A percentile compares a stretch with the other conserved stretches of the same genome.
Conservation (phyloP, 805 yeast species). For the Starmera quercuum region DNA sequence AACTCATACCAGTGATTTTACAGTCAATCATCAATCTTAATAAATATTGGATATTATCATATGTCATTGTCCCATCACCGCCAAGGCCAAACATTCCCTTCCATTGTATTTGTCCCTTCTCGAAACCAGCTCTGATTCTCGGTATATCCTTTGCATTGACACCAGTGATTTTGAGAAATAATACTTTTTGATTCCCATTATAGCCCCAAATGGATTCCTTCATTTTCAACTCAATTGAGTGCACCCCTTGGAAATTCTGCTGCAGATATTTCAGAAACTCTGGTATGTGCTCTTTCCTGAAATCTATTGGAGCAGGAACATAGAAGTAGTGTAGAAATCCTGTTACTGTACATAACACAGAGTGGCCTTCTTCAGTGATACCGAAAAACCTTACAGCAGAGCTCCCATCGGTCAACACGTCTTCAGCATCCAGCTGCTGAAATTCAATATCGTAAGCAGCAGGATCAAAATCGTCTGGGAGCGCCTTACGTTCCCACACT, state of each 20-base stretch:
- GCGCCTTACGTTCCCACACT: constrained; percentile 50
- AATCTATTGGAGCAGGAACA: constrained; percentile 83
- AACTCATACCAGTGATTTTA: constrained; percentile 90
- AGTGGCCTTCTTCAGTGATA: constrained; percentile 79
- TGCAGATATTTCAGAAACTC: constrained; percentile 40
- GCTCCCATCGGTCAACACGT: constrained; percentile 48
- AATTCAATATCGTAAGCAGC: constrained; percentile 49
- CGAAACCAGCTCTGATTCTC: constrained; percentile 72
- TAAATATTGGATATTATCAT: constrained; percentile 83
- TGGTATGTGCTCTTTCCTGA: constrained; percentile 45
- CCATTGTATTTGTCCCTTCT: constrained; percentile 66
- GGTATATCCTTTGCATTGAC: constrained; percentile 60
- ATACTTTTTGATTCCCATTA: constrained; percentile 66
- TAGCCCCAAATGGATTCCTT: constrained; percentile 95
- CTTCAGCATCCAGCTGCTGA: constrained; percentile 96
- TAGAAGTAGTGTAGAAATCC: constrained; percentile 88
- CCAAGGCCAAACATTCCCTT: constrained; percentile 54
- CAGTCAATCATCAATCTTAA: constrained; percentile 89
- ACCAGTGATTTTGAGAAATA: constrained; percentile 70
- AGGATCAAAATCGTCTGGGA: constrained; percentile 43
- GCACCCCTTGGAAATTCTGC: constrained; percentile 45
- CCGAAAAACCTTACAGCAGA: constrained; percentile 84
- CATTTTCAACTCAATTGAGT: constrained; percentile 52
- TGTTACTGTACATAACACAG: constrained; percentile 82
- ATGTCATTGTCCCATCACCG: constrained; percentile 53